Conservation (phyloP, 2,329 filamentous ascomycete genomes). For the Proliferodiscus dingleyae region DNA sequence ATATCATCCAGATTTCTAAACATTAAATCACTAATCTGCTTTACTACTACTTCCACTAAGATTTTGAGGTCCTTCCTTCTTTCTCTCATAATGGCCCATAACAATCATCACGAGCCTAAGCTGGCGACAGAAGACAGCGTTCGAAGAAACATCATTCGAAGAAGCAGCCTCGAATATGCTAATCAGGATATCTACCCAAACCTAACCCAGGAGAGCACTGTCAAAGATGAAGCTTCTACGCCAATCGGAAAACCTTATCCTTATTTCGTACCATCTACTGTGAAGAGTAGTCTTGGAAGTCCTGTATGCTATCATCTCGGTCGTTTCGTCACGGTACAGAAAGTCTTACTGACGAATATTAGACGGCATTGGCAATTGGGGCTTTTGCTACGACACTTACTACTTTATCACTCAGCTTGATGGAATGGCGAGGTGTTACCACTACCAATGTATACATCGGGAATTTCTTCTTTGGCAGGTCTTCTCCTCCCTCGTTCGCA, state of each 20-base stretch:
- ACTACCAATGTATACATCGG: constrained; percentile 48
- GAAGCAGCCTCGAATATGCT: constrained; percentile 15
- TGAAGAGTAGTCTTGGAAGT: constrained; percentile 23
- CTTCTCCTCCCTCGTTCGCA: constrained; percentile 32
- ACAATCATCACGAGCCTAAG: background rate
- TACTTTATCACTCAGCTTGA: constrained; percentile 48
- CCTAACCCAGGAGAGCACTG: constrained; percentile 8
- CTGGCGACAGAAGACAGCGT: constrained; percentile 16
- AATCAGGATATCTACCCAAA: constrained; percentile 11
- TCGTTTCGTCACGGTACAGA: too few species aligned
- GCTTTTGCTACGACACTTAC: constrained; percentile 51
- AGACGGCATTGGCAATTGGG: constrained; percentile 46
- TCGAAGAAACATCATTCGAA: constrained; percentile 9
- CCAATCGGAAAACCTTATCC: constrained; percentile 11
- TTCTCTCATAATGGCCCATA: background rate
- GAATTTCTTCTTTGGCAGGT: constrained; percentile 45
- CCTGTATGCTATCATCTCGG: constrained; percentile 14
- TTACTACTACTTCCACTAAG: too few species aligned
- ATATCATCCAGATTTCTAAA: too few species aligned
- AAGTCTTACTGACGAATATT: background rate
- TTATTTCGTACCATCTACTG: constrained; percentile 14
- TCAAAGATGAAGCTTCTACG: background rate
- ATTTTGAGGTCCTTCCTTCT: too few species aligned
- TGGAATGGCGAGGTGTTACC: constrained; percentile 49
- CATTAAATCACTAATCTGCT: too few species aligned